A percentile compares a stretch with the other conserved stretches of the same genome.
phyloP scores from a whole-genome alignment of 768 basidiomycete genomes.

The Hypsizygus marmoreus region DNA sequence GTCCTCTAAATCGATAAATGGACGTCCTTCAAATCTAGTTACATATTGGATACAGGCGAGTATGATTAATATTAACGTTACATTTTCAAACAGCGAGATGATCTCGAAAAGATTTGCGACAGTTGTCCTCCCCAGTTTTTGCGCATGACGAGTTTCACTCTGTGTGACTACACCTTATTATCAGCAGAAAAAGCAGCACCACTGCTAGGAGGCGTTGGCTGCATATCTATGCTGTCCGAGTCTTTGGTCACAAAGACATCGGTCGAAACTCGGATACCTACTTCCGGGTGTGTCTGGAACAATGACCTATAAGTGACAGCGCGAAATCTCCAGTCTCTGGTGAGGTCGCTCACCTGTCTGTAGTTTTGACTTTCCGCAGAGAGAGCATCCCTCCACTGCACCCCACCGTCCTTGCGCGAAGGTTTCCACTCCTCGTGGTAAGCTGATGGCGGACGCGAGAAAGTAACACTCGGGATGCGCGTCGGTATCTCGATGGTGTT shows the following conservation, averaged over 20 bases:
- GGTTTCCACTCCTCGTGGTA: conserved; percentile 13
- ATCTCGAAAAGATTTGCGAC: too few relatives aligned
- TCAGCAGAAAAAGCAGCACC: too few relatives aligned
- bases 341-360: conserved; percentile 1
- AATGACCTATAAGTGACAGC: neutral
- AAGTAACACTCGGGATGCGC: neutral
- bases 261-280: conserved; percentile 8
- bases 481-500: conserved; percentile 8
- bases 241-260: conserved; percentile 10
- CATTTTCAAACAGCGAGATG: too few relatives aligned
- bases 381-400: neutral
- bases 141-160: too few relatives aligned
- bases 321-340: too few relatives aligned
- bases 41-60: too few relatives aligned
- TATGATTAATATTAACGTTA: too few relatives aligned
- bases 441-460: conserved; percentile 16
- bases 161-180: too few relatives aligned
- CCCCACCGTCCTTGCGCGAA: conserved; percentile 1
- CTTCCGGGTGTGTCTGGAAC: neutral
- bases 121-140: too few relatives aligned
- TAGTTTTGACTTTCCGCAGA: neutral
- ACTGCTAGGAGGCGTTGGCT: too few relatives aligned
- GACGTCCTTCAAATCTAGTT: too few relatives aligned
- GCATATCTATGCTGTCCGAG: neutral
- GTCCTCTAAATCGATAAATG: too few relatives aligned